Percentiles rank a stretch among this genome's conserved stretches.
These are phyloP conservation scores for Aphanomyces euteiches DNA, from an alignment of 352 stramenopile genomes.

Conservation along the genomic window DNA sequence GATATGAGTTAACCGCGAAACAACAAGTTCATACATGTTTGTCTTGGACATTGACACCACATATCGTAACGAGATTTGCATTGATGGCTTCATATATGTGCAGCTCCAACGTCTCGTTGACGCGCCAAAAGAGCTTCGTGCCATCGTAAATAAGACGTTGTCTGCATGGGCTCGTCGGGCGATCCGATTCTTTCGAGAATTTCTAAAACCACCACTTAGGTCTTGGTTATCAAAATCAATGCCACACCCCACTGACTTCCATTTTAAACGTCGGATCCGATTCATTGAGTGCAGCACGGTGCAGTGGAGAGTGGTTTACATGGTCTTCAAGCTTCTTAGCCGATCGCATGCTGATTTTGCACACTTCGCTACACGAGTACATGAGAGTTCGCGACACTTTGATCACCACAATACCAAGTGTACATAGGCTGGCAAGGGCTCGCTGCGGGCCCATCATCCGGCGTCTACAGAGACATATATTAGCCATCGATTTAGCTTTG, in stretches of 20 bases:
- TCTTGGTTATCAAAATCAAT: no score
- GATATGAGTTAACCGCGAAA: not conserved
- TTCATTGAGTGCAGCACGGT: conserved; percentile 69
- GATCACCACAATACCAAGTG: conserved; percentile 18
- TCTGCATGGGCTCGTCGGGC: conserved; percentile 32
- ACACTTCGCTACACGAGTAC: conserved; percentile 61
- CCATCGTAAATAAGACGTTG: conserved; percentile 75
- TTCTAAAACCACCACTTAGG: no score
- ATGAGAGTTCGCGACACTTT: conserved; percentile 1
- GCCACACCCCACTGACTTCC: conserved; percentile 31
- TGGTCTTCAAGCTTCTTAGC: conserved; percentile 84
- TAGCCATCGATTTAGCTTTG: no score
- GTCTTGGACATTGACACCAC: conserved; percentile 47
- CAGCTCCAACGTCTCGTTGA: conserved; percentile 82
- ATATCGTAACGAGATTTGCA: conserved; percentile 64
- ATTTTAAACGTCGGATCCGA: conserved; percentile 5
- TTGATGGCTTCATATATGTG: conserved; percentile 76
- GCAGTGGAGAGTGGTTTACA: conserved; percentile 84
- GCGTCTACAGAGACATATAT: no score
- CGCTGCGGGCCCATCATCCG: no score
- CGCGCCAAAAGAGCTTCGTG: conserved; percentile 83
- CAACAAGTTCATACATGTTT: conserved; percentile 31
- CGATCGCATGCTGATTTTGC: conserved; percentile 83
- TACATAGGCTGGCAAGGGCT: conserved; percentile 19
- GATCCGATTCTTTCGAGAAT: conserved; percentile 7